Evolutionary conservation across 345 rosid species (phyloP), one percentile per base, ranked within the genome.

Genomic region (Citrus inodora): DNA sequence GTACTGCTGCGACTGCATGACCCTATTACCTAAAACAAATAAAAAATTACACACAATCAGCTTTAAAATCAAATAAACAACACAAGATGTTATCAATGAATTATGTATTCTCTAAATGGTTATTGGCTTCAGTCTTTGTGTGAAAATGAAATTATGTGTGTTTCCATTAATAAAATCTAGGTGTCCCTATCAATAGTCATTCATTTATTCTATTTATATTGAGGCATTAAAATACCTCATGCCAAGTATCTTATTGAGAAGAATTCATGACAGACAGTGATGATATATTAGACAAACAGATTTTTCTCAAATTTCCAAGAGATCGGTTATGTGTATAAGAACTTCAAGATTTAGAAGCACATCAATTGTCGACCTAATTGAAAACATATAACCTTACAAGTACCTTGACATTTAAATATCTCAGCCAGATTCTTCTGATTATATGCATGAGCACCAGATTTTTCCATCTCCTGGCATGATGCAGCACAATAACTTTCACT

Each of bases 371-470:
- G 63, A 75, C 64, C n/a, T 74, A 77, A 60, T 16, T 33, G 58
- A 51, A 62, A 66, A 38, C 74, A 61, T 17, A 51, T 13, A 78
- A 72, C 71, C 27, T 13, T n/a, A 76, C 59, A 71, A 71, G 53
- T 82, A 94, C 98, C 98, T 92, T 87, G 94, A 55, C 87, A 77
- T 84, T 94, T 92, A 9, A 92, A 85, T 73, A 92, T 82, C 71
- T 92, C 96, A 37, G 97, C 97, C 60, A 94, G 79, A 73, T 69
- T 90, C 72, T 79, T 89, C 64, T 32, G 53, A 76, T 88, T 86
- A 85, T 76, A 87, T 21, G 76, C 80, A 53, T 85, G 90, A 55
- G 90, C 87, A 79, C 92, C 89, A 79, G 91, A 80, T 35, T 79
- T 86, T 80, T 89, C 97, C 97, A 92, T 90, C 83, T 89, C 98